phyloP scores from a whole-genome alignment of 148 eudicot species.

The Pouteria glomerata region DNA sequence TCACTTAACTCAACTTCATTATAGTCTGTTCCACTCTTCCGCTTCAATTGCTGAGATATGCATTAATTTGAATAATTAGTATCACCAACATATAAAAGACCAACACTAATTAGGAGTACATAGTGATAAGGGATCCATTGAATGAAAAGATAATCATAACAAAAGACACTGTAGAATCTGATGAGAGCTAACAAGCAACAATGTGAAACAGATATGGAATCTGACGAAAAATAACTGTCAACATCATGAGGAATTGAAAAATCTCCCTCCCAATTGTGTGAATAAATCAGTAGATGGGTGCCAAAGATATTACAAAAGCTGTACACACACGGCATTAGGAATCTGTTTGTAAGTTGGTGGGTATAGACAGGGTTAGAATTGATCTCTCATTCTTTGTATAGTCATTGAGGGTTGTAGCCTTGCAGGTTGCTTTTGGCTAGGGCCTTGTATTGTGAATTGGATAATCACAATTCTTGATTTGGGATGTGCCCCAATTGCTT shows the following conservation, averaged over 20 bases:
- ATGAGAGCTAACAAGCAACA: no score
- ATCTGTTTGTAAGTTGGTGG: no score
- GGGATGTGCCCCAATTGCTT: no score
- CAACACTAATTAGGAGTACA: neutral
- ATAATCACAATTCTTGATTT: no score
- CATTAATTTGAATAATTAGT: conserved; percentile 5
- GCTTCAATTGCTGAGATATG: conserved; percentile 64
- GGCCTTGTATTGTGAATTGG: no score
- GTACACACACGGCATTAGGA: neutral
- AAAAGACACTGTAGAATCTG: no score
- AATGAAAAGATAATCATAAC: neutral
- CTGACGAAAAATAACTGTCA: neutral
- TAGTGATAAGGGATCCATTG: neutral
- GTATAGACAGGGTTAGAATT: no score
- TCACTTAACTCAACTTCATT: conserved; percentile 48
- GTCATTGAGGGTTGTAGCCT: no score
- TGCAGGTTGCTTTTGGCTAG: no score
- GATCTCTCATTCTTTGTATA: no score
- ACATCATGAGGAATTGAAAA: neutral
- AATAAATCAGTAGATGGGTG: neutral
- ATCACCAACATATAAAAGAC: conserved; percentile 7
- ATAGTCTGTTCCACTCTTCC: conserved; percentile 43
- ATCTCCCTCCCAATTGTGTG: neutral
- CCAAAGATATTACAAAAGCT: neutral
- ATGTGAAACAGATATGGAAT: neutral